Conservation (phyloP, 371 early-diverging fungal species). For the Apophysomyces variabilis region DNA sequence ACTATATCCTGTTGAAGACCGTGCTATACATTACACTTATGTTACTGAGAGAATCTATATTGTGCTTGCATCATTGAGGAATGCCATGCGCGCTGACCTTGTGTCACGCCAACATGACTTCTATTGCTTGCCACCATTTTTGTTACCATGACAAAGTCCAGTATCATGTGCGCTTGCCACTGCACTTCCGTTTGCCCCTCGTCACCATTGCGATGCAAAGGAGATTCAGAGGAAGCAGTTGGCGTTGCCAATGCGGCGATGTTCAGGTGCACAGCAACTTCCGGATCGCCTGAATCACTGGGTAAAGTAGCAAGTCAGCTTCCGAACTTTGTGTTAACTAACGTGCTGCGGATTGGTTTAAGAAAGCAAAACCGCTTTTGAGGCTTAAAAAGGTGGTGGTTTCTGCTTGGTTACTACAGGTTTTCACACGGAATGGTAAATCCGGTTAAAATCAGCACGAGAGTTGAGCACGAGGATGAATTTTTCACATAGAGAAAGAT, state of each 20-base stretch:
- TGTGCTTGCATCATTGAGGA: too few species aligned
- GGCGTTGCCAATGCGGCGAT: constrained; percentile 2
- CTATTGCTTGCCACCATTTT: too few species aligned
- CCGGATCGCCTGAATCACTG: not conserved
- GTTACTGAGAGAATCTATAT: too few species aligned
- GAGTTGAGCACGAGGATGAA: not conserved
- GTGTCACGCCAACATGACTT: too few species aligned
- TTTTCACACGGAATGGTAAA: constrained; percentile 5
- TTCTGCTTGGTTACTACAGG: not conserved
- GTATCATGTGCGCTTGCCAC: not conserved
- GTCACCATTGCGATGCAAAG: constrained; percentile 1
- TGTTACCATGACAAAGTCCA: not conserved
- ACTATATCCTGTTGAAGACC: too few species aligned
- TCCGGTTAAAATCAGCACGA: constrained; percentile 1
- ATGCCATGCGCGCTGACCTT: too few species aligned
- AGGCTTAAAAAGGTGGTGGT: constrained; percentile 3
- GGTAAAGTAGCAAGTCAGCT: not conserved
- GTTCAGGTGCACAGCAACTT: constrained; percentile 9
- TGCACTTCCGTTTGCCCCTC: not conserved
- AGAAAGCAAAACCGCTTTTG: not conserved
- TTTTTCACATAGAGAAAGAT: not conserved
- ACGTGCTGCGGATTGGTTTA: constrained; percentile 1
- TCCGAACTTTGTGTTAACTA: not conserved
- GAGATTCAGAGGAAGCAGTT: not conserved
- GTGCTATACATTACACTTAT: too few species aligned